phyloP scores from a whole-genome alignment of 768 basidiomycete genomes.

The Paxillus ammoniavirescens region DNA sequence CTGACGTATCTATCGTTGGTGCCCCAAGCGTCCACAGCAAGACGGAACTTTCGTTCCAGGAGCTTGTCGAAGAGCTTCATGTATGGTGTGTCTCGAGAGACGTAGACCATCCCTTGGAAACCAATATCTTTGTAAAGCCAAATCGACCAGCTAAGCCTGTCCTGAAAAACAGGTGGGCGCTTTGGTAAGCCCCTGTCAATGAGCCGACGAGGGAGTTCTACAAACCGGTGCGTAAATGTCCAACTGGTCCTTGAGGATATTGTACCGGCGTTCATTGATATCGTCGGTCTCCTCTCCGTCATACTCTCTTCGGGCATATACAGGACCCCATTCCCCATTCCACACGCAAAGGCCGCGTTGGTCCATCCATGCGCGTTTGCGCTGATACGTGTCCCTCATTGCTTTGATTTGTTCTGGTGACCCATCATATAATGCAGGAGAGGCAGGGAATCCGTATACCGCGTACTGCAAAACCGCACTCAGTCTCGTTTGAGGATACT shows the following conservation, averaged over 20 bases:
- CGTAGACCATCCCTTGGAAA: conserved; percentile 37
- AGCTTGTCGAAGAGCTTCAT: conserved; percentile 38
- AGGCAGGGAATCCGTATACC: conserved; percentile 36
- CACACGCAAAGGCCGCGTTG: conserved; percentile 26
- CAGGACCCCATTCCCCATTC: conserved; percentile 46
- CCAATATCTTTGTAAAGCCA: conserved; percentile 60
- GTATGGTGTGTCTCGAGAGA: conserved; percentile 37
- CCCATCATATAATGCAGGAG: conserved; percentile 31
- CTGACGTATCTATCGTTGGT: conserved; percentile 32
- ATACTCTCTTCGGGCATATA: conserved; percentile 37
- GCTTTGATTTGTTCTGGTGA: conserved; percentile 25
- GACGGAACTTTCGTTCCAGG: conserved; percentile 38
- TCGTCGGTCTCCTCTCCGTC: conserved; percentile 54
- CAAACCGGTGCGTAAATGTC: conserved; percentile 60
- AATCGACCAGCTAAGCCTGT: conserved; percentile 71
- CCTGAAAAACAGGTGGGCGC: conserved; percentile 31
- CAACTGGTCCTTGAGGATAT: conserved; percentile 68
- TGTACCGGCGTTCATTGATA: conserved; percentile 62
- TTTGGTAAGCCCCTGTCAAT: background rate
- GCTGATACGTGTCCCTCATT: conserved; percentile 28
- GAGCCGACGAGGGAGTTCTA: background rate
- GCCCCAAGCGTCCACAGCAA: conserved; percentile 41
- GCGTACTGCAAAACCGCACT: conserved; percentile 39
- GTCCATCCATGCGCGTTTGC: conserved; percentile 40
- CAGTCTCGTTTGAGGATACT: background rate